Evolutionary conservation across 352 stramenopile genomes (phyloP).

Genomic region (Pythium sp.): DNA sequence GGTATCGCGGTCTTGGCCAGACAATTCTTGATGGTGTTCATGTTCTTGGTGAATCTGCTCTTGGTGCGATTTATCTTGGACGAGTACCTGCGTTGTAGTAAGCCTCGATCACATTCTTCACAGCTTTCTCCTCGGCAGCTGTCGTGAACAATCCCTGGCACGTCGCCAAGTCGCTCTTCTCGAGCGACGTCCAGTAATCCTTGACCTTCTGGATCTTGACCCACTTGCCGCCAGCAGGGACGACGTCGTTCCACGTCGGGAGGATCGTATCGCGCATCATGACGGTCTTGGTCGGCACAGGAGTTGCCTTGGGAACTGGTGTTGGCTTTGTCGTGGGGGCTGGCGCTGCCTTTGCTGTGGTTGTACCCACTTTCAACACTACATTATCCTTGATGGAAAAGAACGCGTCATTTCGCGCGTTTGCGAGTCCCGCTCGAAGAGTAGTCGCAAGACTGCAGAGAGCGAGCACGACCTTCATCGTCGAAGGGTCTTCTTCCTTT

Average conservation of each 20-base stretch:
- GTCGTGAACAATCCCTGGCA: neutral
- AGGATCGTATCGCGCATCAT: neutral
- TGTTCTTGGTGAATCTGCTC: neutral
- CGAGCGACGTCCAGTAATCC: neutral
- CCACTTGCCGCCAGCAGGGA: neutral
- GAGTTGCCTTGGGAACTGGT: neutral
- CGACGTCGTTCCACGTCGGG: neutral
- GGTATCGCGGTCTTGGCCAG: neutral
- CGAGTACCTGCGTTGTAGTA: neutral
- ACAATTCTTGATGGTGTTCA: neutral
- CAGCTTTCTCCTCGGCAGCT: neutral
- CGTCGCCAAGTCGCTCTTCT: neutral
- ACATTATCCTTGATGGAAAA: neutral
- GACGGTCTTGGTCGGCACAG: neutral
- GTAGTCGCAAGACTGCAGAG: conserved; percentile 5
- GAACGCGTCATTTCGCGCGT: neutral
- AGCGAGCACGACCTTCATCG: conserved; percentile 10
- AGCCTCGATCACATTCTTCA: neutral
- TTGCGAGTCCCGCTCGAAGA: neutral
- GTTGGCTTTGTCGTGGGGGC: neutral
- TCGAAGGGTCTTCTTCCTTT: neutral
- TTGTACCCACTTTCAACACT: neutral
- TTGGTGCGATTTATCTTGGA: neutral
- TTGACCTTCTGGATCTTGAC: conserved; percentile 1
- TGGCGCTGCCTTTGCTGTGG: neutral